These are phyloP conservation scores for Salinomyces thailandicus DNA, from an alignment of 2,329 filamentous ascomycete species.

Conservation along the genomic window DNA sequence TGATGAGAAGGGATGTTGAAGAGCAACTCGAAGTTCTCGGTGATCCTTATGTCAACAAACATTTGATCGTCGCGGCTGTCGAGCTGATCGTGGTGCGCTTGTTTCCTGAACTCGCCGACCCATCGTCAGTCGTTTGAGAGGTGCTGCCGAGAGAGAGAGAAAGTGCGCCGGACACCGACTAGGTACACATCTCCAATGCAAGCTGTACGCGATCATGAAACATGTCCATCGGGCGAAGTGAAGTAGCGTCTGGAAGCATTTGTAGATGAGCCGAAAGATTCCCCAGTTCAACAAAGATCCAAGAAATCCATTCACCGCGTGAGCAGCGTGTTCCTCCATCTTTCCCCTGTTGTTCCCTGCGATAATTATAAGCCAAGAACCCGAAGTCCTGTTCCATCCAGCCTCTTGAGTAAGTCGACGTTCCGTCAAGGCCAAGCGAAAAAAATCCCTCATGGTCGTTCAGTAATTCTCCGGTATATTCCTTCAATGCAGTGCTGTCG, in stretches of 20 bases:
- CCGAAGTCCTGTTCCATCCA: too few species aligned
- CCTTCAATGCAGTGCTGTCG: too few species aligned
- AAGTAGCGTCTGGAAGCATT: too few species aligned
- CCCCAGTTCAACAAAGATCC: not conserved
- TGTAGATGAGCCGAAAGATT: too few species aligned
- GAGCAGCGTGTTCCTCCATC: constrained; percentile 11
- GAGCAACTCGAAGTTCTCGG: constrained; percentile 57
- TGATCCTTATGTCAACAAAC: constrained; percentile 85
- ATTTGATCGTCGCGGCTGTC: constrained; percentile 71
- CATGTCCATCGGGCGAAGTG: too few species aligned
- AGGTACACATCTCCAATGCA: too few species aligned
- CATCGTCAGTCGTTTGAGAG: not conserved
- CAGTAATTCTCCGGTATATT: too few species aligned
- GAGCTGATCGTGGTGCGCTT: constrained; percentile 73
- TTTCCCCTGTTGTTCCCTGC: not conserved
- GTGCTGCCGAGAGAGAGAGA: not conserved
- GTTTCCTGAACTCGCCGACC: constrained; percentile 70
- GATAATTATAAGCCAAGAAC: too few species aligned
- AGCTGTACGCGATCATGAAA: too few species aligned
- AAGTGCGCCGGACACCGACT: not conserved
- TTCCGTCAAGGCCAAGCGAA: too few species aligned
- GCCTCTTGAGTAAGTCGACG: too few species aligned
- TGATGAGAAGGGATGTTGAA: constrained; percentile 37
- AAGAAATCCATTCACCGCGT: constrained; percentile 10
- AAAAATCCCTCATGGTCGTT: too few species aligned